Base-by-base conservation (phyloP, 2,329 filamentous ascomycete species). In the Shiraia sp. region DNA sequence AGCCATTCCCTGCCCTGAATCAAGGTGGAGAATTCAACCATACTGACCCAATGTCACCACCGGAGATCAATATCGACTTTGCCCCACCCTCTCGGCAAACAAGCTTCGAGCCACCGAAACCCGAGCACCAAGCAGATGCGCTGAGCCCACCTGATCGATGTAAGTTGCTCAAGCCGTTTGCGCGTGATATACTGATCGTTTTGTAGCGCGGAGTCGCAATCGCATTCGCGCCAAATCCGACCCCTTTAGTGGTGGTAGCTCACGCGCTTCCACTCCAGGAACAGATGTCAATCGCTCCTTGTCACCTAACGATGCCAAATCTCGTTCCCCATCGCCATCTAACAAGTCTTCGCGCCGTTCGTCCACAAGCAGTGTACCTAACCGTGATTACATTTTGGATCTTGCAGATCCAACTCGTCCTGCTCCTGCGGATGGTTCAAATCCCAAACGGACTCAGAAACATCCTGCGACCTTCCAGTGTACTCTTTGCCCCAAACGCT, bases 401-500 rank as follows among this genome's bases (percentile, higher is more conserved):
- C 79, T 97, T 12, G 92, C 90, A 9, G 90, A 96, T 67, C 91
- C 91, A 1, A 86, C 90, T 30, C 87, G 92, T 48, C 87, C 90
- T 40, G 83, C 82, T 16, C 47, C 63, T 10, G 54, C 56, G 10
- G 65, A 68, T 28, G 63, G 65, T 24, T 63, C 61, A 10, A 77
- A 78, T 42, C 66, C 82, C 5, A 95, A 93, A 66, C 85, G 93
- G n/a, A 85, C 90, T 1, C 93, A 99, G 69, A 99, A 99, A 65
- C 93, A 99, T 58, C 93, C 93, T 0, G 93, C 93, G 6, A 99
- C 91, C 0, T 99, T 97, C 72, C 91, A 97, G 65, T 99, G 93
- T 68, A 88, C 74, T 8, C 76, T 97, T 7, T 99, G 93, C 59
- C 91, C 93, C 0, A 99, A 99, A 71, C 84, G 90, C 12, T 99